phyloP scores from a whole-genome alignment of 1,284 basidiomycete species.

The Rhodotorula sp. region DNA sequence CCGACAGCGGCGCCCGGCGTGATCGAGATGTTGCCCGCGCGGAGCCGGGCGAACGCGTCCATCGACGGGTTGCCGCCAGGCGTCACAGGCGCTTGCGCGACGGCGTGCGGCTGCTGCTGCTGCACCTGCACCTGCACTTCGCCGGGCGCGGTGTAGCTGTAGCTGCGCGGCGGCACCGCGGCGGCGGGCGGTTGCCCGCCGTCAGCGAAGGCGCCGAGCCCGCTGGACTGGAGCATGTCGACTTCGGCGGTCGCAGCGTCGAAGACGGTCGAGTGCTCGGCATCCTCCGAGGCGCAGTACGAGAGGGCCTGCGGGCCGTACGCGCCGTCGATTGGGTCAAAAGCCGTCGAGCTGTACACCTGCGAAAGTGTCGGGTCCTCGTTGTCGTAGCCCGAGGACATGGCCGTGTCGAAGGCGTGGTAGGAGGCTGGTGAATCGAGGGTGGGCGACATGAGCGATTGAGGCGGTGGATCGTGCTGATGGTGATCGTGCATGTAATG shows the following conservation, averaged over 20 bases:
- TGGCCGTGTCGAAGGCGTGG: background rate
- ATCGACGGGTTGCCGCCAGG: background rate
- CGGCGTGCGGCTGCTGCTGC: background rate
- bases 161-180: conserved; percentile 1
- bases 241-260: conserved; percentile 3
- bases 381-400: background rate
- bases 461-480: background rate
- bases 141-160: conserved; percentile 7
- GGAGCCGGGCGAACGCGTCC: conserved; percentile 20
- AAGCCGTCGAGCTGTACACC: background rate
- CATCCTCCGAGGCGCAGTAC: background rate
- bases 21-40: conserved; percentile 25
- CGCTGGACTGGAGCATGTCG: conserved; percentile 17
- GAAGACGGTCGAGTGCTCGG: background rate
- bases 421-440: background rate
- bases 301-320: conserved; percentile 16
- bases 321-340: conserved; percentile 11
- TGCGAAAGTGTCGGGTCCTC: background rate
- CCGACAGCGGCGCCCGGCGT: conserved; percentile 5
- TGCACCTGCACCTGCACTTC: background rate
- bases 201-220: conserved; percentile 5
- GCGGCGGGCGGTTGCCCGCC: conserved; percentile 1
- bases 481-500: background rate
- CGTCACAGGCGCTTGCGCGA: background rate
- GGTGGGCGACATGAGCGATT: background rate